These are phyloP conservation scores for Hymenoscyphus linearis DNA, from an alignment of 2,329 filamentous ascomycete genomes.

Conservation along the genomic window DNA sequence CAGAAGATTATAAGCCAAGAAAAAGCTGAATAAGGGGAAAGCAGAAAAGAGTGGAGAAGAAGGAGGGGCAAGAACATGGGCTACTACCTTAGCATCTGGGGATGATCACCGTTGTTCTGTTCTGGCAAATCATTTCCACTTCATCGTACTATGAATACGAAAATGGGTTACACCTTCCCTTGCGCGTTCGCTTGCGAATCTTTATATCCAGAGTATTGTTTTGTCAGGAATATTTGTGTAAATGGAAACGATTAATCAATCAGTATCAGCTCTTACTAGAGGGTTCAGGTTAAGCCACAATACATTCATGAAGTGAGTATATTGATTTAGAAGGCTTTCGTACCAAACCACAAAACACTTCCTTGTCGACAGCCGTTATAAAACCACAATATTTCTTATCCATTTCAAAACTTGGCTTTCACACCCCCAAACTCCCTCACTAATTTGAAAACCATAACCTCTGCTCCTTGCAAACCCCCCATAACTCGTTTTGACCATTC, in stretches of 20 bases:
- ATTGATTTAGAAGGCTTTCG: not conserved
- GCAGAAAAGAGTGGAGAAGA: not conserved
- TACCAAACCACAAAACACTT: not conserved
- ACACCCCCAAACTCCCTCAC: slow-evolving; percentile 5
- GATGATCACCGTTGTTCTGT: too few species aligned
- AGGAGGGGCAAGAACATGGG: not conserved
- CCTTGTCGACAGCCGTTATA: not conserved
- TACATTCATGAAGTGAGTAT: too few species aligned
- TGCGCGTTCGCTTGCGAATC: too few species aligned
- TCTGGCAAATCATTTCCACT: too few species aligned
- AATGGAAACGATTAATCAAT: too few species aligned
- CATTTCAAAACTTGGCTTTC: slow-evolving; percentile 1
- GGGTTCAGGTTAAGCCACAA: too few species aligned
- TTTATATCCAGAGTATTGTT: too few species aligned
- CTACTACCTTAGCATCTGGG: not conserved
- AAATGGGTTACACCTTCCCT: too few species aligned
- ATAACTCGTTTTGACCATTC: slow-evolving; percentile 11
- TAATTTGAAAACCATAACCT: slow-evolving; percentile 10
- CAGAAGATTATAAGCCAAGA: not conserved
- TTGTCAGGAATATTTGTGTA: too few species aligned
- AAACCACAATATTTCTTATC: not conserved
- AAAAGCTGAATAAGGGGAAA: not conserved
- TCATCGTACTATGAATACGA: too few species aligned
- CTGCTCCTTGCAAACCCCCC: slow-evolving; percentile 5
- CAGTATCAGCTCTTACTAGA: too few species aligned